These are phyloP conservation scores for Hevea brasiliensis DNA, from an alignment of 345 rosid species.

Conservation along the genomic window DNA sequence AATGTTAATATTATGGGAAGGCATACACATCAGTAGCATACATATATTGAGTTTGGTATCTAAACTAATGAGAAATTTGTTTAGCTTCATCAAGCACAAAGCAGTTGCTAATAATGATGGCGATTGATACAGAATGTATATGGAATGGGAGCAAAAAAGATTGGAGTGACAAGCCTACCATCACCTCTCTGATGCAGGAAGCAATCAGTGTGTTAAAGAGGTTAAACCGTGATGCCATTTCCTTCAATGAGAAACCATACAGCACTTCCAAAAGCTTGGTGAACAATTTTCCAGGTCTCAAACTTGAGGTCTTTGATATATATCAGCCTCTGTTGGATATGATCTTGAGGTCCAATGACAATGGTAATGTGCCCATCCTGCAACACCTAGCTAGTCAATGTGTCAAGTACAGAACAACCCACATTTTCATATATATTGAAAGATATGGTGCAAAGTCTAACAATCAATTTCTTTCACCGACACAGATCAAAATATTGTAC, in stretches of 20 bases:
- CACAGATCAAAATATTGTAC: too few species aligned
- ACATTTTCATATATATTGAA: background rate
- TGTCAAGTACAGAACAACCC: background rate
- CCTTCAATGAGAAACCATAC: slow-evolving; percentile 71
- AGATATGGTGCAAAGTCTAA: background rate
- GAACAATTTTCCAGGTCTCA: slow-evolving; percentile 63
- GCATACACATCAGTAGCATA: too few species aligned
- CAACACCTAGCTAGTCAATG: slow-evolving; percentile 14
- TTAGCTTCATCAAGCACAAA: slow-evolving; percentile 21
- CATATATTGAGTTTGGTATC: background rate
- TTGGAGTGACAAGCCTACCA: slow-evolving; percentile 78
- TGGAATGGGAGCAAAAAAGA: slow-evolving; percentile 69
- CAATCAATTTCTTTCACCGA: background rate
- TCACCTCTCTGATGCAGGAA: slow-evolving; percentile 78
- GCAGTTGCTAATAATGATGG: background rate
- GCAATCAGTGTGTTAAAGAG: slow-evolving; percentile 63
- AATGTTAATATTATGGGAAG: too few species aligned
- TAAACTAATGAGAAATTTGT: slow-evolving; percentile 1
- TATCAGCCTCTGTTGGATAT: slow-evolving; percentile 75
- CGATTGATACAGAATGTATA: slow-evolving; percentile 61
- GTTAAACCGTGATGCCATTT: slow-evolving; percentile 67
- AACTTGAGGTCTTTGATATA: slow-evolving; percentile 70
- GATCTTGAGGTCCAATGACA: slow-evolving; percentile 57
- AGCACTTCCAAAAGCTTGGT: slow-evolving; percentile 54
- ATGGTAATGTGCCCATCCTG: slow-evolving; percentile 45